These are phyloP conservation scores for Blastocystis sp. DNA, from an alignment of 352 stramenopile species.

Conservation along the genomic window DNA sequence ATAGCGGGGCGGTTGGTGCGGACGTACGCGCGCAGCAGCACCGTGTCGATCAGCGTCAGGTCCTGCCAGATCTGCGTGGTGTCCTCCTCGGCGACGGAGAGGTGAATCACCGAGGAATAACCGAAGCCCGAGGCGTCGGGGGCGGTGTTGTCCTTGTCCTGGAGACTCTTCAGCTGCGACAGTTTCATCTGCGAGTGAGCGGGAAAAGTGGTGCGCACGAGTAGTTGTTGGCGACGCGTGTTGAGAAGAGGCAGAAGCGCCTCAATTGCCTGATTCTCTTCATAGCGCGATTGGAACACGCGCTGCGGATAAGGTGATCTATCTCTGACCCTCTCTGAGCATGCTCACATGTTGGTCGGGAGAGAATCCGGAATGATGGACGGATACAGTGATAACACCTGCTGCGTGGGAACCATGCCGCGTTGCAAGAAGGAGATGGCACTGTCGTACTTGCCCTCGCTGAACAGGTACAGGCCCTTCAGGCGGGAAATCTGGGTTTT, in stretches of 20 bases:
- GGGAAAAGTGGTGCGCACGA: neutral
- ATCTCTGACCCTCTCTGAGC: neutral
- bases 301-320: slow-evolving; percentile 25
- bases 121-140: neutral
- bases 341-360: neutral
- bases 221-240: slow-evolving; percentile 16
- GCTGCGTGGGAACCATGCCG: neutral
- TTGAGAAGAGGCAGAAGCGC: slow-evolving; percentile 30
- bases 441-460: slow-evolving; percentile 25
- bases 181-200: neutral
- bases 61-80: neutral
- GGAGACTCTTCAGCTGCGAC: neutral
- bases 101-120: neutral
- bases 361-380: slow-evolving; percentile 13
- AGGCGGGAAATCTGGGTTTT: slow-evolving; percentile 49
- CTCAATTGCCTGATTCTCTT: slow-evolving; percentile 24
- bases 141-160: neutral
- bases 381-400: slow-evolving; percentile 32
- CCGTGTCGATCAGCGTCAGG: slow-evolving; percentile 7
- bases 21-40: slow-evolving; percentile 14
- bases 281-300: slow-evolving; percentile 2
- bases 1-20: neutral
- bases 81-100: neutral
- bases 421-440: slow-evolving; percentile 10
- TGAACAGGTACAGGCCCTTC: slow-evolving; percentile 33